Conservation (phyloP, 2,329 filamentous ascomycete species). For the Hymenoscyphus linearis region DNA sequence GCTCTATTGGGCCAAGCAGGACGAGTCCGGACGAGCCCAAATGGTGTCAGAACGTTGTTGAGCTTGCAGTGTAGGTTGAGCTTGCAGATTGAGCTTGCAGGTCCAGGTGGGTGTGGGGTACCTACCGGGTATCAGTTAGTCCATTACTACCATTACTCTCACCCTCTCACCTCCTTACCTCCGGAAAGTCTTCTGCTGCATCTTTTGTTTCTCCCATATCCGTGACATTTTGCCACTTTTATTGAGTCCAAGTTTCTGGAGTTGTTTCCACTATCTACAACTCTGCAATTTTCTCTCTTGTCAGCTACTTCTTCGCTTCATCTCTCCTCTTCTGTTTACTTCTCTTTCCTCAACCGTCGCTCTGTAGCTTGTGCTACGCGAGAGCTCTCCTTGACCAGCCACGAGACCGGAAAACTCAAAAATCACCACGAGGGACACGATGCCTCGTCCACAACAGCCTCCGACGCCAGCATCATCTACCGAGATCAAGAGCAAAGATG, state of each 20-base stretch:
- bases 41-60: background rate
- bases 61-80: background rate
- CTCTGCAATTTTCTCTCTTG: background rate
- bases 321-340: conserved; percentile 5
- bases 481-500: conserved; percentile 70
- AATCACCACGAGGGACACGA: conserved; percentile 32
- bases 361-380: conserved; percentile 11
- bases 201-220: background rate
- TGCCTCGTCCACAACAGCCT: conserved; percentile 63
- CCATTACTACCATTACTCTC: too few relatives aligned
- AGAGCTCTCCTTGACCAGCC: conserved; percentile 6
- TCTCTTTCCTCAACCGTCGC: background rate
- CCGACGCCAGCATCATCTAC: conserved; percentile 76
- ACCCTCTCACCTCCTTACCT: too few relatives aligned
- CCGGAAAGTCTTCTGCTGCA: background rate
- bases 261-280: background rate
- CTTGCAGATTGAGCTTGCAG: too few relatives aligned
- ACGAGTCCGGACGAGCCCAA: too few relatives aligned
- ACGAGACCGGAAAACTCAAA: conserved; percentile 13
- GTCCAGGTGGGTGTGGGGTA: background rate
- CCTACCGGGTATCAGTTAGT: background rate
- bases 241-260: background rate
- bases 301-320: conserved; percentile 6
- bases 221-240: background rate
- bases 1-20: background rate